phyloP scores from a whole-genome alignment of 805 yeast species.

The Maudiozyma barnettii region DNA sequence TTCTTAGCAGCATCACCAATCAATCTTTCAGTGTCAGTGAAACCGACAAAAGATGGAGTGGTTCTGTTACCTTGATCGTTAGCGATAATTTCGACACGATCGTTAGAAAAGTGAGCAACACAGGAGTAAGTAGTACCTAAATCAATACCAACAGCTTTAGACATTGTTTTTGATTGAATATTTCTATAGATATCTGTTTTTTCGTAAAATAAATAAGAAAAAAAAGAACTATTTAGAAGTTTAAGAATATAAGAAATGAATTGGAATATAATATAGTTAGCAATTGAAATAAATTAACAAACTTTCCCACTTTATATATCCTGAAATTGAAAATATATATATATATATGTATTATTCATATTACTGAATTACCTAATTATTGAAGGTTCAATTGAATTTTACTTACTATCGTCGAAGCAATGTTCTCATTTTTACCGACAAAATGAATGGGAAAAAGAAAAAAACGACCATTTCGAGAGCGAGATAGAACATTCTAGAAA shows the following conservation, averaged over 20 bases:
- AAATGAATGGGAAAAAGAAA: neutral
- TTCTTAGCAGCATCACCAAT: constrained; percentile 66
- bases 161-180: constrained; percentile 19
- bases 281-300: no score
- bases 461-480: neutral
- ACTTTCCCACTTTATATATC: no score
- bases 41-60: constrained; percentile 93
- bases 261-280: no score
- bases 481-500: neutral
- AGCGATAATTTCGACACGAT: constrained; percentile 89
- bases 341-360: no score
- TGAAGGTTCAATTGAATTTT: no score
- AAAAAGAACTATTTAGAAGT: neutral
- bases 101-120: constrained; percentile 81
- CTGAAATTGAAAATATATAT: no score
- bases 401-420: no score
- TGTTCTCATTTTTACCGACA: neutral
- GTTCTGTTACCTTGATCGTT: constrained; percentile 98
- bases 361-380: no score
- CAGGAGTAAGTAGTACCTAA: constrained; percentile 97
- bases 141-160: constrained; percentile 61
- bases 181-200: neutral
- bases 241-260: neutral
- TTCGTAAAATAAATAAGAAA: neutral
- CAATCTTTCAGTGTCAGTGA: constrained; percentile 72